Percentiles rank a stretch among this genome's conserved stretches.
Conservation (phyloP, 2,329 filamentous ascomycete species). For the Pyrenophora seminiperda region DNA sequence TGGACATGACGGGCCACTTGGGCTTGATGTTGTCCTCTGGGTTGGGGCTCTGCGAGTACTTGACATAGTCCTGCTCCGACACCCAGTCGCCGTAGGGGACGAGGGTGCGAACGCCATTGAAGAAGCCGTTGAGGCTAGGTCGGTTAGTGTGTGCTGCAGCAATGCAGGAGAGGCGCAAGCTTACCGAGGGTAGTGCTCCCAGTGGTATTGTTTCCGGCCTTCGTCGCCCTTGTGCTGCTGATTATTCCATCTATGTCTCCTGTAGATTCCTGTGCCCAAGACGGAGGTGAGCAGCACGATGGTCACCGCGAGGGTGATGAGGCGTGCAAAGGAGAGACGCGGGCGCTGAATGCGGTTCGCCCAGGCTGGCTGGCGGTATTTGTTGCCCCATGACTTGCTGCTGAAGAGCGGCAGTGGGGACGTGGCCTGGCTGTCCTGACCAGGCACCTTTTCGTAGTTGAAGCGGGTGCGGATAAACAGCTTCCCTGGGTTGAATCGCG, state of each 20-base stretch:
- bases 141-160: constrained; percentile 19
- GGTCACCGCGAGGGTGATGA: constrained; percentile 49
- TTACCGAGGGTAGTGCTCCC: constrained; percentile 54
- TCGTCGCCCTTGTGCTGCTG: constrained; percentile 42
- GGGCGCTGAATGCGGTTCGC: constrained; percentile 49
- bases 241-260: constrained; percentile 43
- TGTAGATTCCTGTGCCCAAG: constrained; percentile 51
- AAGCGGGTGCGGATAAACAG: constrained; percentile 52
- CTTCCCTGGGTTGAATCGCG: constrained; percentile 53
- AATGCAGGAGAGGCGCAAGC: constrained; percentile 6
- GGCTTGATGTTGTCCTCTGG: constrained; percentile 47
- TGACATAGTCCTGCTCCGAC: constrained; percentile 53
- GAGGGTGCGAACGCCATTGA: constrained; percentile 55
- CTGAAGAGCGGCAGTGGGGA: constrained; percentile 49
- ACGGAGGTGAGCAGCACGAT: constrained; percentile 50
- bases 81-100: constrained; percentile 51
- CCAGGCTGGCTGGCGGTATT: constrained; percentile 45
- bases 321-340: constrained; percentile 50
- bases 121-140: constrained; percentile 53
- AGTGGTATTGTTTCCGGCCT: constrained; percentile 48
- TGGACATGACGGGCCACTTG: constrained; percentile 42
- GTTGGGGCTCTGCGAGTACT: constrained; percentile 47
- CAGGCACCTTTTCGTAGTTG: constrained; percentile 55
- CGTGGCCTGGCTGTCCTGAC: constrained; percentile 48
- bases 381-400: constrained; percentile 45